Percentiles rank a stretch among this genome's conserved stretches.
phyloP scores from a whole-genome alignment of 768 basidiomycete species.

The Hydnum rufescens region DNA sequence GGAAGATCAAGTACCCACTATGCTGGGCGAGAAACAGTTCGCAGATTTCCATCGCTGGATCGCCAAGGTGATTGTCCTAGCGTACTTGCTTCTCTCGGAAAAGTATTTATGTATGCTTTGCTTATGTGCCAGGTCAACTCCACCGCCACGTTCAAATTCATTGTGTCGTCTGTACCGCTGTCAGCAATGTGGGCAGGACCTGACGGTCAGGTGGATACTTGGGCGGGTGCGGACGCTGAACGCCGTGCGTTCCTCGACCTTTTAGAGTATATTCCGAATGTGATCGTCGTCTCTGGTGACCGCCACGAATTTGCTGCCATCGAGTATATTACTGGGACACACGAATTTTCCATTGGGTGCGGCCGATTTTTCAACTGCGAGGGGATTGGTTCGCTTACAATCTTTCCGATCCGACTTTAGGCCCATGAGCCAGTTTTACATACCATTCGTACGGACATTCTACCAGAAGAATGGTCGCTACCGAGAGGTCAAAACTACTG shows the following conservation, averaged over 20 bases:
- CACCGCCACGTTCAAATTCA: conserved; percentile 59
- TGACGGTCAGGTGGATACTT: conserved; percentile 44
- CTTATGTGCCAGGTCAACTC: conserved; percentile 30
- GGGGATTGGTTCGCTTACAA: no score
- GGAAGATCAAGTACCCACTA: conserved; percentile 26
- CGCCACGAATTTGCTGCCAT: conserved; percentile 64
- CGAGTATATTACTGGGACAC: conserved; percentile 31
- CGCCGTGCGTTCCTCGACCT: conserved; percentile 35
- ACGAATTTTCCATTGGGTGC: conserved; percentile 40
- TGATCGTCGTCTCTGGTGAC: conserved; percentile 50
- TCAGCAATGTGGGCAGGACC: conserved; percentile 43
- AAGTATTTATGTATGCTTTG: background rate
- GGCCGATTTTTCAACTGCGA: background rate
- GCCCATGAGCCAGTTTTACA: conserved; percentile 41
- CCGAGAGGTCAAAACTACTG: background rate
- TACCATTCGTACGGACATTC: conserved; percentile 35
- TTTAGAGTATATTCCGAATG: conserved; percentile 48
- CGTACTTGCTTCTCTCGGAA: background rate
- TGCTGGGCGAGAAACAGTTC: conserved; percentile 52
- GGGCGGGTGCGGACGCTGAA: conserved; percentile 44
- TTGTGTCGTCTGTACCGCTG: conserved; percentile 55
- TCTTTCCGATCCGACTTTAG: conserved; percentile 8
- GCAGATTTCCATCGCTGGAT: conserved; percentile 44
- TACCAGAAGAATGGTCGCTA: conserved; percentile 3
- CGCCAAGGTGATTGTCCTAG: conserved; percentile 21